These are phyloP conservation scores for Colletotrichum aenigma DNA, from an alignment of 2,329 filamentous ascomycete genomes.

Conservation along the genomic window DNA sequence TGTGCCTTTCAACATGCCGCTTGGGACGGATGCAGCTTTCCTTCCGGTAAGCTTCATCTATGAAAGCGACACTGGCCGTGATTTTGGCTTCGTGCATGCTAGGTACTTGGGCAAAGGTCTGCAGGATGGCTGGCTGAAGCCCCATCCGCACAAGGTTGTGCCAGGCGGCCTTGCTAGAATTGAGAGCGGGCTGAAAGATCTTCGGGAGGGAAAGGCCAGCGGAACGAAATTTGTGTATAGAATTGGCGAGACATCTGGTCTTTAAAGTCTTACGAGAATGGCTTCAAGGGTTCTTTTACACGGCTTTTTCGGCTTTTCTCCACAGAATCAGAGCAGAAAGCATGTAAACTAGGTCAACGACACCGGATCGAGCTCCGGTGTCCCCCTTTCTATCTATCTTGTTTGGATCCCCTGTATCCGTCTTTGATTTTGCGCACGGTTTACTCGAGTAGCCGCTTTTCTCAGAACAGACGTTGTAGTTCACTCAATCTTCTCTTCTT, in stretches of 20 bases:
- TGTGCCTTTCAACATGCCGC: background rate
- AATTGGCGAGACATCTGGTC: background rate
- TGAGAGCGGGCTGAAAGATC: background rate
- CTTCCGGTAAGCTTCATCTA: background rate
- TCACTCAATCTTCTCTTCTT: background rate
- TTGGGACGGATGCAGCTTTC: background rate
- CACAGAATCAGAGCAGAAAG: background rate
- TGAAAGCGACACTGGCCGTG: background rate
- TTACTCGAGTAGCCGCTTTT: fast-evolving
- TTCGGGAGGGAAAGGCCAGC: background rate
- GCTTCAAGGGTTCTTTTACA: background rate
- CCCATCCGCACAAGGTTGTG: background rate
- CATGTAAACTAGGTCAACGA: background rate
- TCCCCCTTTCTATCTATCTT: background rate
- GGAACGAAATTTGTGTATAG: background rate
- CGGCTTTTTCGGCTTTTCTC: background rate
- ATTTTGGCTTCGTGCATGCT: background rate
- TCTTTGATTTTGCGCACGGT: background rate
- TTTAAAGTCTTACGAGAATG: background rate
- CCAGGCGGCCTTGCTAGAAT: background rate
- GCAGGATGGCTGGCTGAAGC: background rate
- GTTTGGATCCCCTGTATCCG: background rate
- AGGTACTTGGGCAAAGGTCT: background rate
- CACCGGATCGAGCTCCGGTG: fast-evolving
- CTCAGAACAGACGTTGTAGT: background rate